A percentile compares a stretch with the other conserved stretches of the same genome.
Conservation (phyloP, 2,329 filamentous ascomycete species). For the Fusarium sp. region DNA sequence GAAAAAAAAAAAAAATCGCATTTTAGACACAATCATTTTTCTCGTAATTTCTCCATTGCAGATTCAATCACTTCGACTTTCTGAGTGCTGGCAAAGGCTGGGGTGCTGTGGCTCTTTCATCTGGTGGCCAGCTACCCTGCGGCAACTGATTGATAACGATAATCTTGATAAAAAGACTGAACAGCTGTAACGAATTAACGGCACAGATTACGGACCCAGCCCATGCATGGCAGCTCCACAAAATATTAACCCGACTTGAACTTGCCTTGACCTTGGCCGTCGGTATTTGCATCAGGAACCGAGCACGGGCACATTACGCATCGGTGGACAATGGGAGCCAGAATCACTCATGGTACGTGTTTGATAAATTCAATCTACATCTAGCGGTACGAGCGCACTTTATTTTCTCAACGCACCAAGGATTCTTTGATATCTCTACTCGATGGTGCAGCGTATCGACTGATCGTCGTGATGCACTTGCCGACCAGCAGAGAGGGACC, state of each 20-base stretch:
- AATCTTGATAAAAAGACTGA: not conserved
- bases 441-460: not conserved
- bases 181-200: not conserved
- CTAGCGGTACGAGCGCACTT: not conserved
- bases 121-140: not conserved
- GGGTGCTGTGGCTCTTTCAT: not conserved
- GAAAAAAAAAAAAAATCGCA: no score
- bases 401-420: no score
- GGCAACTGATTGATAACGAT: not conserved
- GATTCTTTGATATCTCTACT: not conserved
- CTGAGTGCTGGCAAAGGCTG: no score
- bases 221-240: not conserved
- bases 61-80: no score
- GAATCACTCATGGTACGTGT: not conserved
- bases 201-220: not conserved
- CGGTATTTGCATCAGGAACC: not conserved
- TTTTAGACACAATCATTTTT: no score
- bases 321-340: accelerated
- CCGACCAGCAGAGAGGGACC: not conserved
- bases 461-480: not conserved
- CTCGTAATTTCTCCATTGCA: no score
- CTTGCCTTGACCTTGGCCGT: not conserved
- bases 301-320: not conserved
- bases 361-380: not conserved
- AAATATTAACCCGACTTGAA: not conserved